Percentiles rank a stretch among this genome's conserved stretches.
These are phyloP conservation scores for Trichosporon inkin DNA, from an alignment of 1,284 basidiomycete genomes.

Conservation along the genomic window DNA sequence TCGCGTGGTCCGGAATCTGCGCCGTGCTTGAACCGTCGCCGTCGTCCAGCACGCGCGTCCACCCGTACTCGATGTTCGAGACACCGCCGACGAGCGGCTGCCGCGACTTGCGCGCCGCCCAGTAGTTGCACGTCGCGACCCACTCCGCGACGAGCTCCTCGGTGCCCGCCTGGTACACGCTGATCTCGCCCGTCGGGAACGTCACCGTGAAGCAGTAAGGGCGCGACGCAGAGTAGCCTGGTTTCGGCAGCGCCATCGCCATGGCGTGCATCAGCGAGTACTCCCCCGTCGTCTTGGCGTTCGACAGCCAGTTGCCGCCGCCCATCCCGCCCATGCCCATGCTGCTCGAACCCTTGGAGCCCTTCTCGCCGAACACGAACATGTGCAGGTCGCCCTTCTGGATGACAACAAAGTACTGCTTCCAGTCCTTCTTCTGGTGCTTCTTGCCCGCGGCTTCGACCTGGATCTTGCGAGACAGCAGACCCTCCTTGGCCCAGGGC, in stretches of 20 bases:
- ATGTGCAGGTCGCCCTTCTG: constrained; percentile 88
- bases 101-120: constrained; percentile 89
- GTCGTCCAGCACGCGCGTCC: constrained; percentile 60
- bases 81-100: constrained; percentile 92
- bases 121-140: constrained; percentile 98
- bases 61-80: constrained; percentile 98
- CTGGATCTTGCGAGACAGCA: constrained; percentile 88
- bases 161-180: constrained; percentile 96
- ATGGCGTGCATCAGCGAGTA: constrained; percentile 81
- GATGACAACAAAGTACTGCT: constrained; percentile 92
- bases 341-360: constrained; percentile 36
- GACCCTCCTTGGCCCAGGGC: constrained; percentile 98
- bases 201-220: constrained; percentile 96
- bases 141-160: constrained; percentile 96
- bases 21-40: not conserved
- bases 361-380: constrained; percentile 77
- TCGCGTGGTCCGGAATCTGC: not conserved
- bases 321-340: constrained; percentile 66
- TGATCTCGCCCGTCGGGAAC: constrained; percentile 77
- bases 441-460: constrained; percentile 70
- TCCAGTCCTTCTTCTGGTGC: constrained; percentile 79
- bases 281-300: constrained; percentile 74
- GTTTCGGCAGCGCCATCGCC: constrained; percentile 76
- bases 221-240: constrained; percentile 82
- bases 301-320: constrained; percentile 96